phyloP scores from a whole-genome alignment of 192 early-diverging fungal genomes.

The Chytriomyces sp. region DNA sequence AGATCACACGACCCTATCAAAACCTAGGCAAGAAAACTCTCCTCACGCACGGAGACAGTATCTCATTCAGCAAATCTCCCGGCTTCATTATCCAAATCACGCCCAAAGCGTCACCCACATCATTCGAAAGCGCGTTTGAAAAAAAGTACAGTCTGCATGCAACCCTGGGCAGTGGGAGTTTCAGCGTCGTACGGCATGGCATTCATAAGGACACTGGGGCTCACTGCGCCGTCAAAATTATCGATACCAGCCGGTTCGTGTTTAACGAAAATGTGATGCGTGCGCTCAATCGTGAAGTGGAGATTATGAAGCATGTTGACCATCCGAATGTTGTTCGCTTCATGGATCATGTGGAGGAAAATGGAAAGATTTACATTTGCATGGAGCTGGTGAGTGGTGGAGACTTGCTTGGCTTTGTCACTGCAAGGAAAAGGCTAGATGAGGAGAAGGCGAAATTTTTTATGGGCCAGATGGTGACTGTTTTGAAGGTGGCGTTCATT shows the following conservation, averaged over 20 bases:
- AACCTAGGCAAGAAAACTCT: constrained; percentile 23
- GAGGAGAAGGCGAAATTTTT: constrained; percentile 32
- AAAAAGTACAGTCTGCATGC: constrained; percentile 22
- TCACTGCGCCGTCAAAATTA: constrained; percentile 44
- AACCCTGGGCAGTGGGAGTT: constrained; percentile 39
- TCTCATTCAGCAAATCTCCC: constrained; percentile 12
- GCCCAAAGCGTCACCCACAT: not conserved
- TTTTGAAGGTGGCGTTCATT: constrained; percentile 20
- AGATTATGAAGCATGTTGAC: constrained; percentile 26
- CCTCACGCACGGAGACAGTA: constrained; percentile 28
- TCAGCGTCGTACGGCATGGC: constrained; percentile 35
- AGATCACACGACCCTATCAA: not conserved
- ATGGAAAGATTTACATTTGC: constrained; percentile 29
- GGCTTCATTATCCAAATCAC: constrained; percentile 24
- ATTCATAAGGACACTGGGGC: constrained; percentile 39
- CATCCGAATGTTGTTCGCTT: constrained; percentile 45
- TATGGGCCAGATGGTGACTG: constrained; percentile 42
- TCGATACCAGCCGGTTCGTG: constrained; percentile 37
- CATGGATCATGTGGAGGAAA: constrained; percentile 36
- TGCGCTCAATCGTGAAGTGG: constrained; percentile 37
- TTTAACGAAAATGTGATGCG: constrained; percentile 35
- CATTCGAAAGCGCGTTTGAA: not conserved
- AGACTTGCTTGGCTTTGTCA: constrained; percentile 39
- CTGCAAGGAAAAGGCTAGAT: not conserved
- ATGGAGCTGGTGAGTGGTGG: constrained; percentile 42